Evolutionary conservation across 495 filamentous ascomycete genomes (phyloP).

Genomic region (Symbiotaphrina buchneri): DNA sequence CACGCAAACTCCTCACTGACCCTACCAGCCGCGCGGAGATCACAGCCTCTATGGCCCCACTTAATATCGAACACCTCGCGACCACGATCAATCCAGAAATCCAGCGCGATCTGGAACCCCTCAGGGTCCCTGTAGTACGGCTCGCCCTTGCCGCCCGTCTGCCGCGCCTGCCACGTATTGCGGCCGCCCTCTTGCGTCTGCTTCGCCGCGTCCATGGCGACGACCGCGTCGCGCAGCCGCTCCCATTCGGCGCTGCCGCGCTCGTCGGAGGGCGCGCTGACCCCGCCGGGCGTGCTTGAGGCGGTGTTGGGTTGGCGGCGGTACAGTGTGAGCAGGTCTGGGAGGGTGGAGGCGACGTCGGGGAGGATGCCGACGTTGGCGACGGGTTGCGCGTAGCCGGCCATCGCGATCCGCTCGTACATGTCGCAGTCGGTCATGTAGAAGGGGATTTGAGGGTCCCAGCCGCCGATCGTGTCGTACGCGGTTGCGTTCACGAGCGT

Average conservation of each 20-base stretch:
- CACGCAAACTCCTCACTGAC: no score
- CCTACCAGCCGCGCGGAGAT: no score
- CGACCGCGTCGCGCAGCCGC: no score
- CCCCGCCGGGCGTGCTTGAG: no score
- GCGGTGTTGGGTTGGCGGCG: no score
- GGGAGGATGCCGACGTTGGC: no score
- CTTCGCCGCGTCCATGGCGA: slow-evolving; percentile 19
- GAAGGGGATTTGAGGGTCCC: slow-evolving; percentile 37
- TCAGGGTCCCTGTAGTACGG: slow-evolving; percentile 30
- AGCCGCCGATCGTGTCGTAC: slow-evolving; percentile 28
- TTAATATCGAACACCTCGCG: slow-evolving; percentile 26
- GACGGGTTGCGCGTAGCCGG: slow-evolving; percentile 22
- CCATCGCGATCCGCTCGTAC: slow-evolving; percentile 26
- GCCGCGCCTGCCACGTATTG: slow-evolving; percentile 35
- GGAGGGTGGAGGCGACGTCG: no score
- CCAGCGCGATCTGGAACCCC: slow-evolving; percentile 28
- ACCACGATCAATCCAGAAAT: slow-evolving; percentile 27
- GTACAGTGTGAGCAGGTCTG: no score
- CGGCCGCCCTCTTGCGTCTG: slow-evolving; percentile 12
- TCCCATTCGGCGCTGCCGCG: no score
- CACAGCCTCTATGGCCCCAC: slow-evolving; percentile 32
- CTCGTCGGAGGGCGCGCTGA: no score
- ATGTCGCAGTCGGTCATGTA: slow-evolving; percentile 39
- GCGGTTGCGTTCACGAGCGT: slow-evolving; percentile 30
- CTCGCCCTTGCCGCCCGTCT: slow-evolving; percentile 35